Conservation (phyloP, 2,329 filamentous ascomycete genomes). For the Claviceps fusiformis region DNA sequence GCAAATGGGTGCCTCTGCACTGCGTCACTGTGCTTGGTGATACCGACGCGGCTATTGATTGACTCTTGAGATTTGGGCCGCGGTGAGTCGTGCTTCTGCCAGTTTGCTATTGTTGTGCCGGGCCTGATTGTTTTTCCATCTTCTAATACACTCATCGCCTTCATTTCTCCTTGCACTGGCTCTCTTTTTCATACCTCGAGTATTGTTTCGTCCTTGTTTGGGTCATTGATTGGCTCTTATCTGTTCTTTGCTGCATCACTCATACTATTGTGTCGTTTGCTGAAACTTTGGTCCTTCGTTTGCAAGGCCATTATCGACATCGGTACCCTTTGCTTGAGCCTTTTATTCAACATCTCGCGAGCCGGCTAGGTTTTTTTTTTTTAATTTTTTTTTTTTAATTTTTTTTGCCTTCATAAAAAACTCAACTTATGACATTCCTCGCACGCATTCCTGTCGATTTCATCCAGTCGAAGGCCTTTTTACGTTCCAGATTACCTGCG, state of each 20-base stretch:
- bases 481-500: not conserved
- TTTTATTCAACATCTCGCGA: not conserved
- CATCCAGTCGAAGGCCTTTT: not conserved
- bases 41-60: not conserved
- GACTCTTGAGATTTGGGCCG: not conserved
- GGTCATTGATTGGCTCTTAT: not conserved
- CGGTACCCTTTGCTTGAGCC: too few species aligned
- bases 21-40: not conserved
- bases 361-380: not conserved
- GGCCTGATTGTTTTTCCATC: constrained; percentile 6
- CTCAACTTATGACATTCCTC: not conserved
- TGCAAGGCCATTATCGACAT: not conserved
- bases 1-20: not conserved
- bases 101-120: constrained; percentile 3
- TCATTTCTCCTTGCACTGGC: constrained; percentile 1
- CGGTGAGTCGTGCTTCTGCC: not conserved
- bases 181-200: not conserved
- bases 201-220: too few species aligned
- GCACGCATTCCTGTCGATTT: not conserved
- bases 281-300: not conserved
- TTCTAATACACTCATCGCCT: not conserved
- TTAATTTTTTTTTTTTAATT: too few species aligned
- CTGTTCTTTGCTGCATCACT: too few species aligned
- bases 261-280: not conserved
- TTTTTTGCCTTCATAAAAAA: not conserved